Conservation (phyloP, 176 grass and related monocot species). For the Triticum aestivum region IWGSC_CS_RefSeq_v2.1 NC_057804.1:639275963-639276462, state of each 20-base stretch:
- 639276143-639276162: too few species aligned
- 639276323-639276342: slow-evolving; percentile 36
- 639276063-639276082: slow-evolving; percentile 19
- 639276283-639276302: slow-evolving; percentile 38
- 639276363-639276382: not conserved
- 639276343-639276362: not conserved
- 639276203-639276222: not conserved
- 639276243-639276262: not conserved
- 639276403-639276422: too few species aligned
- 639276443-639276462: too few species aligned
- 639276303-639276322: slow-evolving; percentile 73
- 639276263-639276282: not conserved
- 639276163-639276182: not conserved
- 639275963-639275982: not conserved
- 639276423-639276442: too few species aligned
- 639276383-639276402: too few species aligned
- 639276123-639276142: too few species aligned
- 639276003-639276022: not conserved
- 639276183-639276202: not conserved
- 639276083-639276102: not conserved
- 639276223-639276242: not conserved
- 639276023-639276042: not conserved
- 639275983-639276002: not conserved
- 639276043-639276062: not conserved
- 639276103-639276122: not conserved